These are phyloP conservation scores for Coemansia asiatica DNA, from an alignment of 192 early-diverging fungal genomes.

Conservation along the genomic window DNA sequence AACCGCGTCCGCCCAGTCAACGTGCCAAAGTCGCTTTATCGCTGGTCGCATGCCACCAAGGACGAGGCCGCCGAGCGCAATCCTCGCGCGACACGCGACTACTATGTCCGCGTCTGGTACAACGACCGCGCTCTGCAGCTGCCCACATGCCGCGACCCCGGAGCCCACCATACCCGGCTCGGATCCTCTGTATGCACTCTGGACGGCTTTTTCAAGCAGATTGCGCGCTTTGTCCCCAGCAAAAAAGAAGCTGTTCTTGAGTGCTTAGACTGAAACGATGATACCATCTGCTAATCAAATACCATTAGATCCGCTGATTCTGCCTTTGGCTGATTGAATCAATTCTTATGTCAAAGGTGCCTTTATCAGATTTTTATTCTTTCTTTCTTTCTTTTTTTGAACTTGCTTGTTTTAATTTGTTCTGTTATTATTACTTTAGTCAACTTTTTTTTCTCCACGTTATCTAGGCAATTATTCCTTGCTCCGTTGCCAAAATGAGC, in stretches of 20 bases:
- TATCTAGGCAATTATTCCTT: background rate
- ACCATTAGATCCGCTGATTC: background rate
- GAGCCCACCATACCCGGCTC: constrained; percentile 42
- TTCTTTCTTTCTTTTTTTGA: background rate
- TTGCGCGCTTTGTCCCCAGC: constrained; percentile 36
- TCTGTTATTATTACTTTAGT: background rate
- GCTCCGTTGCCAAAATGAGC: background rate
- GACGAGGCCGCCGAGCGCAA: constrained; percentile 9
- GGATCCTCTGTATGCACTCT: constrained; percentile 48
- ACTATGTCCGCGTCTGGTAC: constrained; percentile 56
- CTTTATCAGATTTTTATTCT: background rate
- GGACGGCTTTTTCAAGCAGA: constrained; percentile 54
- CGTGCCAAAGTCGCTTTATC: constrained; percentile 44
- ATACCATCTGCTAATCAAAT: background rate
- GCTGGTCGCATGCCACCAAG: constrained; percentile 13
- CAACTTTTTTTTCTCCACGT: background rate
- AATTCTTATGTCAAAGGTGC: background rate
- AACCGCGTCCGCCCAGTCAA: constrained; percentile 29
- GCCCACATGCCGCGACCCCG: constrained; percentile 49
- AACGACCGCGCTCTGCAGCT: constrained; percentile 40
- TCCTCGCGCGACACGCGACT: constrained; percentile 36
- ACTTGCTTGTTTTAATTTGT: background rate
- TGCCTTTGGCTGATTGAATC: background rate
- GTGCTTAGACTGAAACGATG: constrained; percentile 8
- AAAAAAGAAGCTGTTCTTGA: constrained; percentile 22